These are phyloP conservation scores for Fraxinus latifolia DNA, from an alignment of 305 asterid species.

Conservation along the genomic window DNA sequence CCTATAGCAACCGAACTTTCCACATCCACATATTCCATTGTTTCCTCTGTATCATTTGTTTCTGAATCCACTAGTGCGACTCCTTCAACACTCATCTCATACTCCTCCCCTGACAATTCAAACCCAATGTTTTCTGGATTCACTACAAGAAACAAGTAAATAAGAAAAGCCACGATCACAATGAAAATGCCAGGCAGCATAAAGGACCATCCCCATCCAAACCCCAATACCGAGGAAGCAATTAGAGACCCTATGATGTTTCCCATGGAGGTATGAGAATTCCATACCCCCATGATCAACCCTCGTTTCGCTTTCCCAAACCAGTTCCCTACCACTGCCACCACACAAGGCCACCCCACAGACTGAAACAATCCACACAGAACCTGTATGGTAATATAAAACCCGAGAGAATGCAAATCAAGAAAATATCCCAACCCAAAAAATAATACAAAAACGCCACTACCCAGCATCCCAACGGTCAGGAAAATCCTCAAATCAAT, in stretches of 20 bases:
- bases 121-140: constrained; percentile 66
- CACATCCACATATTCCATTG: constrained; percentile 32
- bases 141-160: constrained; percentile 66
- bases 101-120: constrained; percentile 43
- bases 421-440: constrained; percentile 82
- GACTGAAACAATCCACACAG: constrained; percentile 89
- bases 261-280: constrained; percentile 81
- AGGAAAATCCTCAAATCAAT: constrained; percentile 70
- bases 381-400: constrained; percentile 57
- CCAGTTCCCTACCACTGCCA: constrained; percentile 91
- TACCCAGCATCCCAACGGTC: constrained; percentile 81
- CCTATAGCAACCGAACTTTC: constrained; percentile 59
- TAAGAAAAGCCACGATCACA: constrained; percentile 39
- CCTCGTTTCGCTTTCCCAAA: constrained; percentile 83
- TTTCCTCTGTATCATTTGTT: constrained; percentile 32
- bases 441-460: constrained; percentile 59
- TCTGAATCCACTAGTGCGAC: constrained; percentile 53
- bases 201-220: constrained; percentile 98
- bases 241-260: constrained; percentile 76
- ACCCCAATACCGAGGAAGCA: constrained; percentile 77
- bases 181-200: constrained; percentile 67
- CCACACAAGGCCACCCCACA: constrained; percentile 95
- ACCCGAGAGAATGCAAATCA: constrained; percentile 60
- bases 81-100: constrained; percentile 60
- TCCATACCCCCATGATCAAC: constrained; percentile 89